Conservation (phyloP, 1,139 yeast genomes). For the Blastobotrys indianensis region DNA sequence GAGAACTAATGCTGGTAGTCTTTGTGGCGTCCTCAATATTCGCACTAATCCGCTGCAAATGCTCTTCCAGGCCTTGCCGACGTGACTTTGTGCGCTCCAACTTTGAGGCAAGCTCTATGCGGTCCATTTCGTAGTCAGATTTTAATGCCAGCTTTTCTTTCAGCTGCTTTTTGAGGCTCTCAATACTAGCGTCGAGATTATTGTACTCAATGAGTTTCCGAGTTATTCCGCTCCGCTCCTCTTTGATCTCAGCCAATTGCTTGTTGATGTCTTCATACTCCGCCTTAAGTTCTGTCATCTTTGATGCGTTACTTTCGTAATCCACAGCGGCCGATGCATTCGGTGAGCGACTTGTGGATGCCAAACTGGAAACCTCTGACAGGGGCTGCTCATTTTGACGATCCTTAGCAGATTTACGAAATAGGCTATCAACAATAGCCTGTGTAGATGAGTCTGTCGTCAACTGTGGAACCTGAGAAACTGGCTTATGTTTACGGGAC, state of each 20-base stretch:
- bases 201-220: constrained; percentile 11
- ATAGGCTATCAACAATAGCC: too few species aligned
- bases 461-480: too few species aligned
- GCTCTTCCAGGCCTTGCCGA: background rate
- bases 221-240: constrained; percentile 1
- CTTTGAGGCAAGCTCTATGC: constrained; percentile 4
- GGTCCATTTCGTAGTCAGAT: constrained; percentile 5
- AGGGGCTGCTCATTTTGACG: background rate
- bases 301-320: background rate
- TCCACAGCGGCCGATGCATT: background rate
- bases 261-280: background rate
- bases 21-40: background rate
- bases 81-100: background rate
- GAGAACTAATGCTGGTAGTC: too few species aligned
- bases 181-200: constrained; percentile 15
- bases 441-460: background rate
- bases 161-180: constrained; percentile 13
- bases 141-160: constrained; percentile 11
- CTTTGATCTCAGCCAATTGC: constrained; percentile 2
- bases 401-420: too few species aligned
- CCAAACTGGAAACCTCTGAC: background rate
- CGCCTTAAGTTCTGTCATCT: background rate
- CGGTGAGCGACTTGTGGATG: background rate
- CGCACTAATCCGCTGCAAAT: background rate
- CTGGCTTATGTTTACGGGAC: too few species aligned